Percentiles rank a stretch among this genome's conserved stretches.
Evolutionary conservation across 2,329 filamentous ascomycete species (phyloP).

Genomic region (Alternaria alternata): DNA sequence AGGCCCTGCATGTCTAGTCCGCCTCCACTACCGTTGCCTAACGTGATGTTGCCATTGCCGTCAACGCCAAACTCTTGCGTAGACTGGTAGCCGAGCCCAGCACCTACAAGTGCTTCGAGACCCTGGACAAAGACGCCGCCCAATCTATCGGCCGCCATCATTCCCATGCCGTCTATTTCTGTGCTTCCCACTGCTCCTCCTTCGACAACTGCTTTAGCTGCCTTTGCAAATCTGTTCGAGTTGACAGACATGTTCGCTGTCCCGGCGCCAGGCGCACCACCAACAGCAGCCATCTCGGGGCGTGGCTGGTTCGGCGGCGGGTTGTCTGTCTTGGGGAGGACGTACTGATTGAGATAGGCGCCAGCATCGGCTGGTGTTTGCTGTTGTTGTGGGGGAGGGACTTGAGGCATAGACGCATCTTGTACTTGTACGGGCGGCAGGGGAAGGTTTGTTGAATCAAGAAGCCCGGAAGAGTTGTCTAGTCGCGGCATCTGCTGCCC

Average conservation of each 20-base stretch:
- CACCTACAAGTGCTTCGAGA: slow-evolving; percentile 47
- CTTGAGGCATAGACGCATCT: slow-evolving; percentile 26
- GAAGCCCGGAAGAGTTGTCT: slow-evolving; percentile 30
- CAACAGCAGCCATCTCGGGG: slow-evolving; percentile 47
- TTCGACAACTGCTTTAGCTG: slow-evolving; percentile 46
- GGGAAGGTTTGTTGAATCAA: slow-evolving; percentile 33
- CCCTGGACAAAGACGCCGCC: slow-evolving; percentile 48
- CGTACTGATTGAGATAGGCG: slow-evolving; percentile 48
- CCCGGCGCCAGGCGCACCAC: slow-evolving; percentile 43
- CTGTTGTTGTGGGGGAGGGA: slow-evolving; percentile 29
- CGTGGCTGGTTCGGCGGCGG: slow-evolving; percentile 43
- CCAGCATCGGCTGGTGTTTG: slow-evolving; percentile 47
- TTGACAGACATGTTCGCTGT: slow-evolving; percentile 43
- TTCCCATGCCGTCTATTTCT: slow-evolving; percentile 47
- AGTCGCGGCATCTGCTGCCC: slow-evolving; percentile 38
- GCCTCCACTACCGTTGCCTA: slow-evolving; percentile 16
- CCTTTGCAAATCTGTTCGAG: slow-evolving; percentile 43
- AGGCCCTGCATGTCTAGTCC: slow-evolving; percentile 36
- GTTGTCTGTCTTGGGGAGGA: slow-evolving; percentile 47
- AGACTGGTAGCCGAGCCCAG: slow-evolving; percentile 39
- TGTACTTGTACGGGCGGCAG: slow-evolving; percentile 35
- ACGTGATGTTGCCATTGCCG: slow-evolving; percentile 30
- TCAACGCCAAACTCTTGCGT: slow-evolving; percentile 34
- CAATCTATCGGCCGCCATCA: slow-evolving; percentile 42
- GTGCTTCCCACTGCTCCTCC: slow-evolving; percentile 40